A percentile compares a stretch with the other conserved stretches of the same genome.
Conservation (phyloP, 140 eudicot genomes). For the Cichorium intybus region DNA sequence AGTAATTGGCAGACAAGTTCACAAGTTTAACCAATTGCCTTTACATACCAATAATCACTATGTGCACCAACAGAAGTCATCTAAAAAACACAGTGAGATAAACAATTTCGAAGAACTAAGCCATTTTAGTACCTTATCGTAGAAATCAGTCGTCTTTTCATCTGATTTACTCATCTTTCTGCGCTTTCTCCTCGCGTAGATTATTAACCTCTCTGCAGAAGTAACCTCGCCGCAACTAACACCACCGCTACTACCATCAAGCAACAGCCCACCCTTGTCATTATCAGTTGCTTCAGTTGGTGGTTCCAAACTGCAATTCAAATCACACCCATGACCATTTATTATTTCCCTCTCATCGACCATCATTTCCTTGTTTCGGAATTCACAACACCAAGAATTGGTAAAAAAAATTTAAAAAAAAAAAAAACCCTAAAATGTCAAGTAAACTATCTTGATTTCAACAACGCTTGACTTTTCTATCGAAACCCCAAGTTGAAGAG, state of each 20-base stretch:
- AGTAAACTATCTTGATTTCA: not conserved
- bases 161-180: slow-evolving; percentile 30
- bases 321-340: slow-evolving; percentile 5
- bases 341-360: slow-evolving; percentile 13
- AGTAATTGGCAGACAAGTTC: slow-evolving; percentile 6
- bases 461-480: not conserved
- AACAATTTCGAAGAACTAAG: not conserved
- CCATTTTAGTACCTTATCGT: slow-evolving; percentile 22
- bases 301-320: slow-evolving; percentile 19
- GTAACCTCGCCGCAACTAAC: slow-evolving; percentile 13
- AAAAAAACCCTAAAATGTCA: slow-evolving; percentile 19
- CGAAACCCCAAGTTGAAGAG: not conserved
- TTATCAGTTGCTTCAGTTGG: slow-evolving; percentile 3
- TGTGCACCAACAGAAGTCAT: not conserved
- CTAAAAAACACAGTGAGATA: not conserved
- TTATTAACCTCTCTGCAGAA: slow-evolving; percentile 25
- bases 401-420: too few relatives aligned
- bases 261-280: not conserved
- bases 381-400: not conserved
- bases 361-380: slow-evolving; percentile 21
- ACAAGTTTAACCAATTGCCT: not conserved
- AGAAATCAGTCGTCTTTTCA: not conserved
- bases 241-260: slow-evolving; percentile 17
- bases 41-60: not conserved
- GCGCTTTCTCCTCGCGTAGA: slow-evolving; percentile 40